These are phyloP conservation scores for Thinopyrum elongatum DNA, from an alignment of 176 grass and related monocot genomes.

Conservation along the genomic window DNA sequence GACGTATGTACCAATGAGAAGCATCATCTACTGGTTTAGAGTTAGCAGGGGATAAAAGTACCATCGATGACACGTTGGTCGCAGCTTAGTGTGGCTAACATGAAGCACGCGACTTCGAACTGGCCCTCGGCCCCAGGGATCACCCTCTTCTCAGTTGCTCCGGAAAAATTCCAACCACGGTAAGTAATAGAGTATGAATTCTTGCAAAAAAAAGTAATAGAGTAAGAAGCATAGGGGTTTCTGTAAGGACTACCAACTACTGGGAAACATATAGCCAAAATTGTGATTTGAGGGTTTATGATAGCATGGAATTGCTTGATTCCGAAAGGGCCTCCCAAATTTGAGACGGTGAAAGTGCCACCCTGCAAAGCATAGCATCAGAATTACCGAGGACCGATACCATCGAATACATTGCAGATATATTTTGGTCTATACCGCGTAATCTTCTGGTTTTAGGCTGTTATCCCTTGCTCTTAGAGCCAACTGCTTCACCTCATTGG, in stretches of 20 bases:
- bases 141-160: conserved; percentile 72
- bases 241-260: background rate
- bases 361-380: conserved; percentile 39
- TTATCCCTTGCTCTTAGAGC: conserved; percentile 69
- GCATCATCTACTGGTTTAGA: background rate
- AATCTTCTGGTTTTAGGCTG: conserved; percentile 61
- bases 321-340: conserved; percentile 72
- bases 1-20: background rate
- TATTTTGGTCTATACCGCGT: conserved; percentile 45
- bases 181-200: no score
- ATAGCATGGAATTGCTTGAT: conserved; percentile 81
- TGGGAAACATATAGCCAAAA: conserved; percentile 40
- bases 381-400: conserved; percentile 10
- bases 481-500: conserved; percentile 59
- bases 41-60: background rate
- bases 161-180: conserved; percentile 1
- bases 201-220: no score
- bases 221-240: background rate
- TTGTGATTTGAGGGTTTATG: conserved; percentile 65
- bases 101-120: conserved; percentile 63
- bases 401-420: background rate
- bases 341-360: conserved; percentile 67
- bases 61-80: conserved; percentile 69
- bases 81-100: conserved; percentile 65
- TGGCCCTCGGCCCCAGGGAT: conserved; percentile 43